Evolutionary conservation across 768 basidiomycete genomes (phyloP), one percentile per base, ranked within the genome.

Genomic region (Podaxis sp.): DNA sequence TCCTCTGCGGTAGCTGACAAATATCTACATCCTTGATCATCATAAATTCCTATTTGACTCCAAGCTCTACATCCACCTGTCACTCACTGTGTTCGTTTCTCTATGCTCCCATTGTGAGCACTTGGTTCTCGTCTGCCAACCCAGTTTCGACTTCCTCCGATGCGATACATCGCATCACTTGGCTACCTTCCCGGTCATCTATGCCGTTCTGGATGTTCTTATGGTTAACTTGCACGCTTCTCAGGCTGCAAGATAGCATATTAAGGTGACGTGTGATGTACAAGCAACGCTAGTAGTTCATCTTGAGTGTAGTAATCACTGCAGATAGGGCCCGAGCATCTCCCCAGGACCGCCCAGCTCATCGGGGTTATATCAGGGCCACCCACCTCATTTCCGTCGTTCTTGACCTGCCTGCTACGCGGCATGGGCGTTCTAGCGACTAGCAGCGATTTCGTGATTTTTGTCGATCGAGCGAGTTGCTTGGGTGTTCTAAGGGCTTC

Each of bases 161-260:
- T 16, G 5, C 55, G 48, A 28, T 16, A 18, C 18, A 57, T 42
- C 47, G 44, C 37, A 27, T 32, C 57, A 40, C 37, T 56, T 58
- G 16, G 52, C 58, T 21, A 32, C 37, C 25, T 58, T 55, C 25
- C 56, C 54, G 35, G 50, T 13, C 16, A 46, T 50, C 57, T 66
- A 36, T 64, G 46, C 27, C 63, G 61, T 62, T 18, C 61, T 21
- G 55, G 55, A 32, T 32, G 32, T 51, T 44, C 44, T 60, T 35
- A 62, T 28, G 62, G 54, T 50, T 51, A 27, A 14, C 50, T 59
- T 25, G 16, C 7, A 5, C 37, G 32, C 18, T 25, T 38, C 36
- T 46, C 44, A 10, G 42, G 42, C 5, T 40, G 37, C 32, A 25
- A 51, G 38, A 42, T 51, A 51, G 57, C 18, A 27, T 52, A 59